phyloP scores from a whole-genome alignment of 2,329 filamentous ascomycete genomes.

The Gnomoniopsis smithogilvyi region DNA sequence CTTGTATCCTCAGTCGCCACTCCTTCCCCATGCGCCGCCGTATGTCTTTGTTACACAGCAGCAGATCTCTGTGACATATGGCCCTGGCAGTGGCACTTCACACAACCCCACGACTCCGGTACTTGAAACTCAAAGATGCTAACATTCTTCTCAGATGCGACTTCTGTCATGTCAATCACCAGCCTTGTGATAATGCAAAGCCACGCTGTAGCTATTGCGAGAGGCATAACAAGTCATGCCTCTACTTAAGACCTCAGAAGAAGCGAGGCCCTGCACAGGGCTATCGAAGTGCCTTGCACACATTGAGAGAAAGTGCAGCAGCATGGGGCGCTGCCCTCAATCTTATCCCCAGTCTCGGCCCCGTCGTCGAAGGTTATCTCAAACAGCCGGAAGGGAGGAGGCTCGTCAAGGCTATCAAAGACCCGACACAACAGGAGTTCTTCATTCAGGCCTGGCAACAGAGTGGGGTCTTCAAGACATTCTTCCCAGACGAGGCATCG shows the following conservation, averaged over 20 bases:
- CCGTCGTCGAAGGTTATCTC: constrained; percentile 34
- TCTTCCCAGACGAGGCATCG: constrained; percentile 27
- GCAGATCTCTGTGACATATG: not conserved
- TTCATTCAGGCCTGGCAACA: constrained; percentile 34
- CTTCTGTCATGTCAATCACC: constrained; percentile 45
- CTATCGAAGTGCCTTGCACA: constrained; percentile 35
- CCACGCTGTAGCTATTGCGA: constrained; percentile 45
- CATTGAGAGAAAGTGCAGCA: constrained; percentile 35
- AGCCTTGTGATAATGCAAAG: constrained; percentile 44
- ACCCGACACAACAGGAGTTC: constrained; percentile 33
- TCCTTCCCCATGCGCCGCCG: not conserved
- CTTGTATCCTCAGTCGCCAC: not conserved
- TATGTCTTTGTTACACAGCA: not conserved
- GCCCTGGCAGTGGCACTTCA: not conserved
- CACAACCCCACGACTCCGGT: not conserved
- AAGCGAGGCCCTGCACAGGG: constrained; percentile 36
- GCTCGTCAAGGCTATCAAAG: constrained; percentile 30
- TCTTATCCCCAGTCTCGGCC: constrained; percentile 33
- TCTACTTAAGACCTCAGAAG: constrained; percentile 36
- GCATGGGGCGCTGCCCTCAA: constrained; percentile 35
- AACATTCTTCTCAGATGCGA: constrained; percentile 37
- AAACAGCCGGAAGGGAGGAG: constrained; percentile 27
- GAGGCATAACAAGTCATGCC: constrained; percentile 34
- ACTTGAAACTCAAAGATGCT: not conserved
- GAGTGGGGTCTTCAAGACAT: constrained; percentile 31